Evolutionary conservation across 768 basidiomycete genomes (phyloP).

Genomic region (Rhizopogon salebrosus): DNA sequence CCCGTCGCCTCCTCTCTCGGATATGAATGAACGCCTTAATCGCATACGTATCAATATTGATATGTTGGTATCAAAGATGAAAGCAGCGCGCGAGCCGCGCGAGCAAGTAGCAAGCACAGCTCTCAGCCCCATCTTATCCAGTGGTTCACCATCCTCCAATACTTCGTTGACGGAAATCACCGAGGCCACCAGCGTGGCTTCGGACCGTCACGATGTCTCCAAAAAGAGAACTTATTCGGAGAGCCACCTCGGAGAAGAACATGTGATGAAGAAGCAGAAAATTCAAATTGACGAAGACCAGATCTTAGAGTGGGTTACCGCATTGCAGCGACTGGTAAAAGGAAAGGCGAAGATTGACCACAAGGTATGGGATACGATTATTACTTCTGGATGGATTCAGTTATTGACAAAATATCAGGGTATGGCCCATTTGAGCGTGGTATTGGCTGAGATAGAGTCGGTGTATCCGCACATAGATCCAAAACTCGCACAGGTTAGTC

Average conservation of each 20-base stretch:
- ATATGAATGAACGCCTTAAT: not conserved
- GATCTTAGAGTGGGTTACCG: constrained; percentile 13
- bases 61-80: not conserved
- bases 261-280: not conserved
- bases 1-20: too few species aligned
- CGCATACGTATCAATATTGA: not conserved
- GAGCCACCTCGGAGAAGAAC: not conserved
- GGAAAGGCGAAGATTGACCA: constrained; percentile 15
- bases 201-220: not conserved
- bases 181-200: not conserved
- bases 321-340: constrained; percentile 27
- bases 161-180: not conserved
- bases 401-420: constrained; percentile 12
- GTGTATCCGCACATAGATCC: constrained; percentile 9
- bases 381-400: not conserved
- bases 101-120: not conserved
- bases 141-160: not conserved
- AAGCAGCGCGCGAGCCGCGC: not conserved
- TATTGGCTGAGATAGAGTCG: constrained; percentile 27
- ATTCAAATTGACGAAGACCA: constrained; percentile 4
- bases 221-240: not conserved
- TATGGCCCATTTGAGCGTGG: constrained; percentile 21
- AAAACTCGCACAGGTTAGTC: constrained; percentile 12
- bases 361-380: constrained; percentile 9
- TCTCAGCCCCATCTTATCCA: not conserved